Evolutionary conservation across 2,329 filamentous ascomycete species (phyloP).

Genomic region (Fusarium protoensiforme): DNA sequence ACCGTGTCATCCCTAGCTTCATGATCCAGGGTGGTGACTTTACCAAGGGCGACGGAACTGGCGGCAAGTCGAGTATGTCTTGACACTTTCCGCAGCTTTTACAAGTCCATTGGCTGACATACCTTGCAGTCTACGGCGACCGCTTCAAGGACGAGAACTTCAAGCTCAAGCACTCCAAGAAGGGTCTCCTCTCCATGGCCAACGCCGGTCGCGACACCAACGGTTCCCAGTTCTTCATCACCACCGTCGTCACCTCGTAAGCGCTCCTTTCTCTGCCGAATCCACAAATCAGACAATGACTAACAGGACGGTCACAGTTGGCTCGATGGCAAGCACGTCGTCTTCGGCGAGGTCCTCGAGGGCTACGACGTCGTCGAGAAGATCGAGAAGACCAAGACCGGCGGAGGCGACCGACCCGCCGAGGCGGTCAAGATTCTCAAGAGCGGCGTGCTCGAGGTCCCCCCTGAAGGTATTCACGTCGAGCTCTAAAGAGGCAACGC

Average conservation of each 20-base stretch:
- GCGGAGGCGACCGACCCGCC: slow-evolving; percentile 72
- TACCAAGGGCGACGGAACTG: slow-evolving; percentile 83
- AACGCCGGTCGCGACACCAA: slow-evolving; percentile 89
- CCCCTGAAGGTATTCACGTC: slow-evolving; percentile 91
- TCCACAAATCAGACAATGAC: slow-evolving; percentile 1
- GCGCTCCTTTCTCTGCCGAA: slow-evolving; percentile 34
- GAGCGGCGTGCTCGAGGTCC: slow-evolving; percentile 85
- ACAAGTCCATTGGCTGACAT: slow-evolving; percentile 32
- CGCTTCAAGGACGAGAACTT: slow-evolving; percentile 94
- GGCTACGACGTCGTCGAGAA: slow-evolving; percentile 83
- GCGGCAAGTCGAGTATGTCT: slow-evolving; percentile 82
- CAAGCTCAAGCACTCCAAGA: slow-evolving; percentile 92
- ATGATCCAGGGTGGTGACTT: slow-evolving; percentile 96
- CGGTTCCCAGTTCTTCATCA: slow-evolving; percentile 92
- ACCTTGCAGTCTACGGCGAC: slow-evolving; percentile 76
- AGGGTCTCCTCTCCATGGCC: slow-evolving; percentile 85
- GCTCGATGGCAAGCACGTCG: slow-evolving; percentile 87
- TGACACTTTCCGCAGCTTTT: neutral
- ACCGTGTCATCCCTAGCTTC: slow-evolving; percentile 90
- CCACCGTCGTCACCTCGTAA: slow-evolving; percentile 81
- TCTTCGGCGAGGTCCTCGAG: slow-evolving; percentile 90
- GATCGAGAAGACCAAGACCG: slow-evolving; percentile 79
- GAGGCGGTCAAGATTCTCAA: slow-evolving; percentile 80
- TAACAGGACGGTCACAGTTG: slow-evolving; percentile 61
- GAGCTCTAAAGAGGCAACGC: slow-evolving; percentile 74